Conservation (phyloP, 306 rosid genomes). For the Luffa aegyptiaca region DNA sequence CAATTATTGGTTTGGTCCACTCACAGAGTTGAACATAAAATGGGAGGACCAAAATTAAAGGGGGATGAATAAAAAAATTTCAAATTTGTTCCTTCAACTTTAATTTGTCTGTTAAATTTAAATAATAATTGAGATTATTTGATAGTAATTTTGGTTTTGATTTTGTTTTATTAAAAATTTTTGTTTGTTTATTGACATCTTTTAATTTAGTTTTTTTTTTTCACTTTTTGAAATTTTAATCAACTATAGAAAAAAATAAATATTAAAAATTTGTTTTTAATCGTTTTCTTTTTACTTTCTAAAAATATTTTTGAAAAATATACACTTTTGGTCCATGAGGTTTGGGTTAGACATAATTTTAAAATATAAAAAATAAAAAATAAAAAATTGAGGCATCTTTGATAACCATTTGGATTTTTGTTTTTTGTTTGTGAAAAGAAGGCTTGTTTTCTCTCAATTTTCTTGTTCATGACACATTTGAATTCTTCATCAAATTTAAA, state of each 20-base stretch:
- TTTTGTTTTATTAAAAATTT: background rate
- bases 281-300: background rate
- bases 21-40: background rate
- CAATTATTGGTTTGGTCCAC: conserved; percentile 8
- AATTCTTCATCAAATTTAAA: no score
- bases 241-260: no score
- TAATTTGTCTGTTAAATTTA: background rate
- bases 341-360: no score
- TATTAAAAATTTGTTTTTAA: no score
- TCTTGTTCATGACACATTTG: no score
- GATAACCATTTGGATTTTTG: no score
- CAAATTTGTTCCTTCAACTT: background rate
- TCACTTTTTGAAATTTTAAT: background rate
- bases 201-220: background rate
- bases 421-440: no score
- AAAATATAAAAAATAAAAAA: no score
- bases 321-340: no score
- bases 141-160: background rate
- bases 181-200: background rate
- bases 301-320: no score
- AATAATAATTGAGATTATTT: background rate
- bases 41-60: conserved; percentile 6
- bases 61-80: background rate
- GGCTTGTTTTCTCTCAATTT: no score
- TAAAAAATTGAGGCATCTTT: no score